Conservation (phyloP, 805 yeast genomes). For the Wickerhamiella nectarea region DNA sequence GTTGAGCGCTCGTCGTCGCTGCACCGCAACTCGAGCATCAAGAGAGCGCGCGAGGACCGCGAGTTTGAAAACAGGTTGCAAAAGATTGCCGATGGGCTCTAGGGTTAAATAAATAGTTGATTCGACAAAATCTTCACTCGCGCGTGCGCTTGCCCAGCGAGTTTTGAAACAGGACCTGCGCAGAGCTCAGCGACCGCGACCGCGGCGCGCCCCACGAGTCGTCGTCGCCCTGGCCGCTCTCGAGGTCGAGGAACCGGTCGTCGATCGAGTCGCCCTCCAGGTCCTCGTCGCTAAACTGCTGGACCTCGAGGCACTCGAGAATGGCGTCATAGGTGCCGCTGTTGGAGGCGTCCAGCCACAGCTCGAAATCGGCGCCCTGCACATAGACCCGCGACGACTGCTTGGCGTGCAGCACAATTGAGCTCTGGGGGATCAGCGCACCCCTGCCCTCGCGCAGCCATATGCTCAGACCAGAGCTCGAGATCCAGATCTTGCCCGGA, state of each 20-base stretch:
- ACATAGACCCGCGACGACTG: constrained; percentile 16
- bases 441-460: constrained; percentile 20
- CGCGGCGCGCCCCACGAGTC: constrained; percentile 1
- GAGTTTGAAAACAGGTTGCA: constrained; percentile 8
- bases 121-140: not conserved
- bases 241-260: constrained; percentile 6
- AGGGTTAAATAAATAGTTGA: not conserved
- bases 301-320: constrained; percentile 5
- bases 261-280: not conserved
- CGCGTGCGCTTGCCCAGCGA: not conserved
- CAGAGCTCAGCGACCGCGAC: not conserved
- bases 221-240: constrained; percentile 13
- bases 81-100: constrained; percentile 10
- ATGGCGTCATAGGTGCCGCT: not conserved
- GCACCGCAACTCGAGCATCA: constrained; percentile 31
- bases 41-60: constrained; percentile 10
- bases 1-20: constrained; percentile 31
- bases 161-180: not conserved
- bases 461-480: constrained; percentile 20
- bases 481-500: constrained; percentile 16
- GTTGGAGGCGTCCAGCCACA: constrained; percentile 1
- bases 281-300: not conserved
- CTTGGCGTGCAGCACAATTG: constrained; percentile 21
- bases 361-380: constrained; percentile 13
- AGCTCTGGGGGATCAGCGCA: constrained; percentile 16